Evolutionary conservation across 169 alveolate species (phyloP).

Genomic region (Cryptosporidium ryanae): DNA sequence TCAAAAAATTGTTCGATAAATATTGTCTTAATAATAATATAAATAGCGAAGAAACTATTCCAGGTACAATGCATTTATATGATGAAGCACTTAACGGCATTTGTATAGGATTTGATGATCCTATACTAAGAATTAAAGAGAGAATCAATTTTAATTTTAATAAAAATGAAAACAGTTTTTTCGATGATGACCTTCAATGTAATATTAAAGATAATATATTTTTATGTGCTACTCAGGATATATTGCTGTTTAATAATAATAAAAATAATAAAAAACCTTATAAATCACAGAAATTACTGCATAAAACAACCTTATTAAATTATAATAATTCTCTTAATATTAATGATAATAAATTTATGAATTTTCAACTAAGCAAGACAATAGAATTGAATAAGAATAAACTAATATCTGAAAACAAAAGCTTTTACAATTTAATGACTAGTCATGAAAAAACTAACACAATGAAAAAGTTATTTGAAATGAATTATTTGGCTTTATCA

Average conservation of each 20-base stretch:
- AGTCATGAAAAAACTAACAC: too few relatives aligned
- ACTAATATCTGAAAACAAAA: too few relatives aligned
- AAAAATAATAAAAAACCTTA: slow-evolving; percentile 18
- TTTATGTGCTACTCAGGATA: slow-evolving; percentile 52
- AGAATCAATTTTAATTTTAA: neutral
- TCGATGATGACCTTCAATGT: neutral
- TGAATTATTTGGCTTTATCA: too few relatives aligned
- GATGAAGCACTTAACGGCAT: neutral
- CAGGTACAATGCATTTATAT: neutral
- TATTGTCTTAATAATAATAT: neutral
- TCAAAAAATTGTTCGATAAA: neutral
- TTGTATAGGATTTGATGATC: neutral
- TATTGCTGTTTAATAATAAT: slow-evolving; percentile 20
- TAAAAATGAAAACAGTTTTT: neutral
- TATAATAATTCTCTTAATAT: neutral
- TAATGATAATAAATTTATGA: neutral
- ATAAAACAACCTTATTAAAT: slow-evolving; percentile 27
- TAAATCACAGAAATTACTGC: slow-evolving; percentile 44
- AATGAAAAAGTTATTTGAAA: too few relatives aligned
- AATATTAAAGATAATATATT: neutral
- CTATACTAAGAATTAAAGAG: neutral
- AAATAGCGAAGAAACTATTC: neutral
- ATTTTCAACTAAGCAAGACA: too few relatives aligned
- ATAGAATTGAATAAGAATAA: too few relatives aligned
- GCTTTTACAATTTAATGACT: too few relatives aligned